phyloP scores from a whole-genome alignment of 2,329 filamentous ascomycete genomes.

The Talaromyces rugulosus region DNA sequence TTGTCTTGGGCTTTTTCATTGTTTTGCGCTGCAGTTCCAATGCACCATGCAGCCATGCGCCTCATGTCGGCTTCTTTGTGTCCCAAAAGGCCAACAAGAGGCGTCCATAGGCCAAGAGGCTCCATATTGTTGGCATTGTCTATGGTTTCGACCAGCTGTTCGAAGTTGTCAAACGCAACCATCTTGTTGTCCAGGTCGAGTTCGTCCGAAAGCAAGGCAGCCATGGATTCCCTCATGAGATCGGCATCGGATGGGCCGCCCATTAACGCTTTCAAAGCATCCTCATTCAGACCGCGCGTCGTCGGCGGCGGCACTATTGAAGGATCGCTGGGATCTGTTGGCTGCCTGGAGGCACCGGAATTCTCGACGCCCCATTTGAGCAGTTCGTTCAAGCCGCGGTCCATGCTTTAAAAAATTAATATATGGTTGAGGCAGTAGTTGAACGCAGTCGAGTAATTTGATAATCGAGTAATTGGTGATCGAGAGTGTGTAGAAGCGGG shows the following conservation, averaged over 20 bases:
- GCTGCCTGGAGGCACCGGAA: constrained; percentile 41
- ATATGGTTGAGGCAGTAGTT: background rate
- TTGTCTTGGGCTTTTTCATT: constrained; percentile 81
- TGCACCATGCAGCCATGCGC: constrained; percentile 87
- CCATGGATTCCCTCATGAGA: constrained; percentile 82
- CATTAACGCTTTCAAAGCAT: constrained; percentile 68
- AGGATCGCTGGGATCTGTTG: constrained; percentile 23
- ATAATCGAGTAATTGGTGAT: background rate
- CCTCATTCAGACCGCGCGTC: constrained; percentile 55
- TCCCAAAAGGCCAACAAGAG: constrained; percentile 67
- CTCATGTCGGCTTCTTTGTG: constrained; percentile 68
- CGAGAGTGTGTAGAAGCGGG: background rate
- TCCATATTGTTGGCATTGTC: constrained; percentile 97
- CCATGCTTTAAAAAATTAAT: constrained; percentile 41
- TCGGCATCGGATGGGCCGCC: constrained; percentile 87
- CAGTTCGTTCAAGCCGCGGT: constrained; percentile 67
- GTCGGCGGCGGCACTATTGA: constrained; percentile 29
- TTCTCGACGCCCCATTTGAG: constrained; percentile 75
- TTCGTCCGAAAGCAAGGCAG: constrained; percentile 63
- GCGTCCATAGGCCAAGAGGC: constrained; percentile 73
- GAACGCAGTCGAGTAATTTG: background rate
- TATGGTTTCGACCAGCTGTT: constrained; percentile 84
- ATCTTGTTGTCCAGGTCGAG: constrained; percentile 71
- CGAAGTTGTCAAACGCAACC: constrained; percentile 88
- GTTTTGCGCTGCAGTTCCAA: constrained; percentile 94